phyloP scores from a whole-genome alignment of 2,329 filamentous ascomycete genomes.

The Colletotrichum lindemuthianum region DNA sequence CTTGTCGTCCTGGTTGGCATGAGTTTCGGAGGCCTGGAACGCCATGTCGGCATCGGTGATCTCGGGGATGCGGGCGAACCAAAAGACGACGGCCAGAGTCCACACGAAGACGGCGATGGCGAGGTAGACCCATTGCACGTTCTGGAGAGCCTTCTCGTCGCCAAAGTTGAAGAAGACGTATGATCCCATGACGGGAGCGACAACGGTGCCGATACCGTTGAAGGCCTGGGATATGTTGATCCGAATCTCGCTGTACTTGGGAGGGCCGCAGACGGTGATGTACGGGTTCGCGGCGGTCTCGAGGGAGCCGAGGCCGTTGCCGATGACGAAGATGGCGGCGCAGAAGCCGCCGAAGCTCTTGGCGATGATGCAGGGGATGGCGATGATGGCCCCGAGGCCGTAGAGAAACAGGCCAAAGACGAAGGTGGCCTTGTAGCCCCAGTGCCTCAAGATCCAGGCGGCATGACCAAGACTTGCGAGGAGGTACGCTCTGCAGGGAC shows the following conservation, averaged over 20 bases:
- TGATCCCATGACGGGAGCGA: slow-evolving; percentile 77
- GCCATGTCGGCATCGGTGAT: slow-evolving; percentile 75
- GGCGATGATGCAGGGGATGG: slow-evolving; percentile 50
- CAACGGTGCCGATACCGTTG: slow-evolving; percentile 62
- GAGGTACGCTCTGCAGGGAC: slow-evolving; percentile 46
- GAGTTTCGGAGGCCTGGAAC: slow-evolving; percentile 64
- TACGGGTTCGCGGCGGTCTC: slow-evolving; percentile 84
- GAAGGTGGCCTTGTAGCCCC: slow-evolving; percentile 56
- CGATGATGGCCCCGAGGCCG: slow-evolving; percentile 67
- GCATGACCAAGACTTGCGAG: slow-evolving; percentile 52
- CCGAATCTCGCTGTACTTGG: slow-evolving; percentile 62
- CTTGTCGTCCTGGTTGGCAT: slow-evolving; percentile 52
- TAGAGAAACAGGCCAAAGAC: slow-evolving; percentile 71
- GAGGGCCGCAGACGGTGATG: slow-evolving; percentile 59
- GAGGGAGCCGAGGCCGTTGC: slow-evolving; percentile 76
- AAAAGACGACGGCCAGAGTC: slow-evolving; percentile 72
- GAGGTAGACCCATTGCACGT: slow-evolving; percentile 82
- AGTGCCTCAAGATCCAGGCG: slow-evolving; percentile 53
- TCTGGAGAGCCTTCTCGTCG: slow-evolving; percentile 62
- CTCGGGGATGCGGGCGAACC: slow-evolving; percentile 74
- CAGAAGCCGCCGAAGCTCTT: slow-evolving; percentile 79
- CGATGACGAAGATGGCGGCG: slow-evolving; percentile 77
- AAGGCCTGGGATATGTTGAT: slow-evolving; percentile 65
- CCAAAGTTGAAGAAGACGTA: slow-evolving; percentile 71
- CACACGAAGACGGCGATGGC: slow-evolving; percentile 78